Percentiles rank a stretch among this genome's conserved stretches.
Conservation (phyloP, 768 basidiomycete genomes). For the Kwoniella botswanensis region DNA sequence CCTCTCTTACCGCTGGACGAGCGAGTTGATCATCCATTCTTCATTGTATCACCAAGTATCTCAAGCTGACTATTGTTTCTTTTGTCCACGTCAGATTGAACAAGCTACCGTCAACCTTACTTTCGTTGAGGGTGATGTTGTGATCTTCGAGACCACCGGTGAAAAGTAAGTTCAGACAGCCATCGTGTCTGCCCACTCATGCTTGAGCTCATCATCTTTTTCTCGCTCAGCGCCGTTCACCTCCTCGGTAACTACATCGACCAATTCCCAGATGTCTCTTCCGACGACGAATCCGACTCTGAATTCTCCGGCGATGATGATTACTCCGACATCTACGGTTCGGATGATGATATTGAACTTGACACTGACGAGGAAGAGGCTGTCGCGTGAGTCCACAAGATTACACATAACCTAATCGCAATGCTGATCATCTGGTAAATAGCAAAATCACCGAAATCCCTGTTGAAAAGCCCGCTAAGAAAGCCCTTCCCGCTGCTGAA, state of each 20-base stretch:
- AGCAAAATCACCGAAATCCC: constrained; percentile 51
- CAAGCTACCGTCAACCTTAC: constrained; percentile 73
- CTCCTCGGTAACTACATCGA: constrained; percentile 83
- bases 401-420: not conserved
- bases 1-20: constrained; percentile 80
- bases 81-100: constrained; percentile 66
- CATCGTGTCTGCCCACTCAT: not conserved
- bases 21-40: constrained; percentile 59
- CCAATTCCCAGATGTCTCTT: constrained; percentile 61
- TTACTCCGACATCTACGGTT: constrained; percentile 63
- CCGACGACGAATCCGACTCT: constrained; percentile 75
- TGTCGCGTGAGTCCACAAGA: constrained; percentile 29
- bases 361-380: constrained; percentile 59
- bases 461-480: constrained; percentile 30
- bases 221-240: constrained; percentile 64
- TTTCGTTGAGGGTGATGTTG: constrained; percentile 68
- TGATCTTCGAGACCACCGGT: constrained; percentile 73
- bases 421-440: not conserved
- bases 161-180: constrained; percentile 65
- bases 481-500: constrained; percentile 30
- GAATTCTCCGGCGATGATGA: constrained; percentile 75
- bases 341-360: constrained; percentile 71
- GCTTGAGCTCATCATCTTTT: not conserved
- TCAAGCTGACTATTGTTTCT: constrained; percentile 15
- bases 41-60: not conserved